These are phyloP conservation scores for Acidomyces sp. DNA, from an alignment of 495 filamentous ascomycete genomes.

Conservation along the genomic window DNA sequence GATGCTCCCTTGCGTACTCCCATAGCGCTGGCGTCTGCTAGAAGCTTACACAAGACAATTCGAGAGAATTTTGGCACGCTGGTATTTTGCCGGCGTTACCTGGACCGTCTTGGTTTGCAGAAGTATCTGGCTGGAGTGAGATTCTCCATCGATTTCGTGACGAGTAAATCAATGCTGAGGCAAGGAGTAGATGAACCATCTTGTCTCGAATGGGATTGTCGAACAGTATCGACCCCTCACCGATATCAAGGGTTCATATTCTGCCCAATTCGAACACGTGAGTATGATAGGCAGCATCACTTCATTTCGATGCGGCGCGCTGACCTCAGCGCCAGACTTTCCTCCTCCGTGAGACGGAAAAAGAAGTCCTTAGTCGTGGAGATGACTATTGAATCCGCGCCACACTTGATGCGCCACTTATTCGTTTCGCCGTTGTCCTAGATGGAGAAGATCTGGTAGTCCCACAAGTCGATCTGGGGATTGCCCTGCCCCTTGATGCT, in stretches of 20 bases:
- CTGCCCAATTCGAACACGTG: slow-evolving; percentile 51
- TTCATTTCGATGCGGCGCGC: background rate
- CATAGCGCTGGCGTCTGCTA: slow-evolving; percentile 49
- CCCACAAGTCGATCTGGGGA: too few species aligned
- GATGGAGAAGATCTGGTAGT: too few species aligned
- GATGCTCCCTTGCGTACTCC: slow-evolving; percentile 46
- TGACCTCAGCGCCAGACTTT: slow-evolving; percentile 1
- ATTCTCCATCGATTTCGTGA: background rate
- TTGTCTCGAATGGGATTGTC: slow-evolving; percentile 41
- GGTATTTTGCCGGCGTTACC: slow-evolving; percentile 72
- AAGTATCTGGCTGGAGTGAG: slow-evolving; percentile 62
- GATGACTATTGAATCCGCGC: slow-evolving; percentile 11
- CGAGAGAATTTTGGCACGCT: slow-evolving; percentile 86
- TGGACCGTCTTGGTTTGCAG: slow-evolving; percentile 74
- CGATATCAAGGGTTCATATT: slow-evolving; percentile 44
- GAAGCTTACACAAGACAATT: slow-evolving; percentile 70
- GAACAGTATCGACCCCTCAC: slow-evolving; percentile 41
- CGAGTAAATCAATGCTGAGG: background rate
- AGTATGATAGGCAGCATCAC: background rate
- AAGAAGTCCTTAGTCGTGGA: slow-evolving; percentile 4
- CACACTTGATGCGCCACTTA: too few species aligned
- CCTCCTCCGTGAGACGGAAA: slow-evolving; percentile 1
- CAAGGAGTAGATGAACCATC: slow-evolving; percentile 18
- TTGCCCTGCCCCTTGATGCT: too few species aligned
- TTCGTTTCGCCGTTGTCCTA: too few species aligned